Base-by-base conservation (phyloP, 768 basidiomycete genomes). In the Pleurotus tuoliensis region DNA sequence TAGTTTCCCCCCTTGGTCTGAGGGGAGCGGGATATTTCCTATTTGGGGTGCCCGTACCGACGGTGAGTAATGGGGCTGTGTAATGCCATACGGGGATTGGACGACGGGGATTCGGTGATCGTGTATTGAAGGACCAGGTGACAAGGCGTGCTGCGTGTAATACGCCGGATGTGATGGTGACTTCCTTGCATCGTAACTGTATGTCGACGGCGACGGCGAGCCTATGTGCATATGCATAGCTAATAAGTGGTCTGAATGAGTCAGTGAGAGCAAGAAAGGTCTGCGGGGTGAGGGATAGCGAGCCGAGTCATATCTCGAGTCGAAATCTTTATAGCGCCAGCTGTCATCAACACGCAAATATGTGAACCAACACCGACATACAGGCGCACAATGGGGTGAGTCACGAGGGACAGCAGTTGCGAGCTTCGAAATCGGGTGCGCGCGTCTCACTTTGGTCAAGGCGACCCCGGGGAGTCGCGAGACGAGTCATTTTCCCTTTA, bases 331-430 rank as follows among this genome's bases (percentile, higher is more conserved):
- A 53, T 53, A 53, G 41, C 18, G 18, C n/a, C 24, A n/a, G 51
- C 39, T 20, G 34, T 24, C 41, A 53, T 53, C 51, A 53, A 53
- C 51, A 53, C n/a, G 51, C 51, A 53, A 53, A 53, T 53, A 53
- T 53, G 37, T 39, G 51, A 53, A 30, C 51, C 51, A 53, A 53
- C 51, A 53, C 24, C 51, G 16, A 41, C 25, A 53, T 53, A 53
- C 51, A 53, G 51, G 51, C 39, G 51, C 18, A 53, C 51, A 53
- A 53, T 53, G 51, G 15, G 9, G 39, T 39, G 51, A 53, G 51
- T 53, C 51, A 53, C 22, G 49, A 30, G 27, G 49, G 49, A 15
- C 15, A 44, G 41, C 48, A 30, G 48, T 50, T 50, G 48, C 24
- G 37, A 34, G 24, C 22, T 39, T 53, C 51, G 51, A 22, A 53